Evolutionary conservation across 805 yeast genomes (phyloP).

Genomic region (Saccharomyces jurei): DNA sequence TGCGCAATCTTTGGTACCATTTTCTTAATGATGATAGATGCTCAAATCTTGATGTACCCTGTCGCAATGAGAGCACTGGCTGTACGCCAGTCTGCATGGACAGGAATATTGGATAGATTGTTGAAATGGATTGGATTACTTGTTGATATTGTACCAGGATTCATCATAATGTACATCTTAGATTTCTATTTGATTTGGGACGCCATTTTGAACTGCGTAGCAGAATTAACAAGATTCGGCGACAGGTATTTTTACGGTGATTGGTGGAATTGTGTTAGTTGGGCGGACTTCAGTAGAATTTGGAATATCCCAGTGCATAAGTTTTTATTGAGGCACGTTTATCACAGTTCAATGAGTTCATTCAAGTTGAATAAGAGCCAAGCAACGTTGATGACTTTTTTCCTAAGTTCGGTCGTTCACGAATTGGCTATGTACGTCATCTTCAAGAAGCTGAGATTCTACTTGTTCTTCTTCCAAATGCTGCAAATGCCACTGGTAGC

Average conservation of each 20-base stretch:
- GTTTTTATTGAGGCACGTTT: slow-evolving; percentile 81
- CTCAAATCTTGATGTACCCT: slow-evolving; percentile 70
- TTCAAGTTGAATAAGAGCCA: slow-evolving; percentile 51
- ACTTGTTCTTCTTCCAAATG: slow-evolving; percentile 72
- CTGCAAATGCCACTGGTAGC: slow-evolving; percentile 70
- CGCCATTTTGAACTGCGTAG: slow-evolving; percentile 78
- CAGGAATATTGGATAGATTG: slow-evolving; percentile 11
- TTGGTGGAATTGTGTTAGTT: slow-evolving; percentile 92
- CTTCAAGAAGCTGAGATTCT: slow-evolving; percentile 70
- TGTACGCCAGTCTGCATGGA: slow-evolving; percentile 32
- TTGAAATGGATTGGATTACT: slow-evolving; percentile 32
- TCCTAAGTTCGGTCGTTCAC: slow-evolving; percentile 72
- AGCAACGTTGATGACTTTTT: slow-evolving; percentile 69
- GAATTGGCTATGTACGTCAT: slow-evolving; percentile 86
- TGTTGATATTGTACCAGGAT: slow-evolving; percentile 68
- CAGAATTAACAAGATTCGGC: slow-evolving; percentile 78
- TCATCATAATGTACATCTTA: slow-evolving; percentile 62
- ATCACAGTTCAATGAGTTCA: slow-evolving; percentile 77
- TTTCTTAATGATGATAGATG: slow-evolving; percentile 67
- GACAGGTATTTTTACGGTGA: slow-evolving; percentile 87
- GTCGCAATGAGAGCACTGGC: slow-evolving; percentile 49
- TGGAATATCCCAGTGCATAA: slow-evolving; percentile 92
- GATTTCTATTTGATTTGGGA: slow-evolving; percentile 91
- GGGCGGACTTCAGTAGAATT: slow-evolving; percentile 84
- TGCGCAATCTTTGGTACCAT: slow-evolving; percentile 80